A percentile compares a stretch with the other conserved stretches of the same genome.
phyloP scores from a whole-genome alignment of 768 basidiomycete species.

The Macrolepiota dolichaula region DNA sequence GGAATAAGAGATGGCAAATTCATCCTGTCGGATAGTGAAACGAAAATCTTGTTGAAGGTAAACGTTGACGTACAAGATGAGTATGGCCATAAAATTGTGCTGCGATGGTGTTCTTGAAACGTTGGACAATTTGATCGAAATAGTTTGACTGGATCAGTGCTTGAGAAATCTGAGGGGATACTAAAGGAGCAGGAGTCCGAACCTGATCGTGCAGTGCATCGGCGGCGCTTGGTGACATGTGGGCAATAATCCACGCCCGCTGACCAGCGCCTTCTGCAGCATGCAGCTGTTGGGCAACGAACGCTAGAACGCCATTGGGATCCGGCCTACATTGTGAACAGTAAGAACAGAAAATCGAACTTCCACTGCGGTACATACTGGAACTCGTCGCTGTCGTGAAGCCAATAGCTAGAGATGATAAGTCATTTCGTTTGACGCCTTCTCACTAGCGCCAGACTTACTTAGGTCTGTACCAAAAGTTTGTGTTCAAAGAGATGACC shows the following conservation, averaged over 20 bases:
- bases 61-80: constrained; percentile 31
- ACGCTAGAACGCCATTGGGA: constrained; percentile 58
- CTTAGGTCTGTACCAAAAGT: constrained; percentile 63
- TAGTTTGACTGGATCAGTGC: constrained; percentile 46
- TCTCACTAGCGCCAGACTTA: constrained; percentile 18
- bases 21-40: constrained; percentile 32
- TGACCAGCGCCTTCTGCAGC: constrained; percentile 57
- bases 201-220: constrained; percentile 55
- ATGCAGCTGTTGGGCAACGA: constrained; percentile 51
- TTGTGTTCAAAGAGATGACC: constrained; percentile 57
- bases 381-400: constrained; percentile 49
- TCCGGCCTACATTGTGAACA: constrained; percentile 30
- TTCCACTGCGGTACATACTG: constrained; percentile 28
- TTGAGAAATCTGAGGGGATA: neutral
- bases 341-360: neutral
- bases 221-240: constrained; percentile 49
- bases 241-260: constrained; percentile 60
- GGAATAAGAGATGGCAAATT: constrained; percentile 59
- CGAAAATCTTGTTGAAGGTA: neutral
- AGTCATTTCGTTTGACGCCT: neutral
- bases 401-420: constrained; percentile 43
- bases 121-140: constrained; percentile 58
- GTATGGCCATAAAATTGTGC: constrained; percentile 64
- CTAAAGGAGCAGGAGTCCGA: neutral
- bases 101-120: constrained; percentile 57